phyloP scores from a whole-genome alignment of 768 basidiomycete species.

The Auriculariales sp. region DNA sequence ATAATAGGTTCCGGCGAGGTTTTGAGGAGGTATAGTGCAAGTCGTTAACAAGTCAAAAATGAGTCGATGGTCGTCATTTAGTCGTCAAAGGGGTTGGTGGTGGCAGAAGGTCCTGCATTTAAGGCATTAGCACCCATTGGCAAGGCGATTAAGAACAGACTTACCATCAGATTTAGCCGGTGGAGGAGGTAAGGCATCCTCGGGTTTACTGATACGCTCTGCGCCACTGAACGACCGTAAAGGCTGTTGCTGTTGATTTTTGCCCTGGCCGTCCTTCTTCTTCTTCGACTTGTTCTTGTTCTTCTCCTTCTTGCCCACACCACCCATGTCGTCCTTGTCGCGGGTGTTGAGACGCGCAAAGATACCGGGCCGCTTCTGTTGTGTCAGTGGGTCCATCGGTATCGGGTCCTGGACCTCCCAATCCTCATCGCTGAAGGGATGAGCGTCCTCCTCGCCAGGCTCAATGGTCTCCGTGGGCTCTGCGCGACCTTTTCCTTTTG shows the following conservation, averaged over 20 bases:
- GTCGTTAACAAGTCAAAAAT: not conserved
- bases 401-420: not conserved
- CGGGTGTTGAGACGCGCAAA: not conserved
- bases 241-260: too few species aligned
- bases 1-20: too few species aligned
- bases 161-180: not conserved
- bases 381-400: not conserved
- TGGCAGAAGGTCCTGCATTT: not conserved
- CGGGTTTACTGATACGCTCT: not conserved
- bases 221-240: not conserved
- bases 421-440: not conserved
- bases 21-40: too few species aligned
- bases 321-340: not conserved
- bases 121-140: not conserved
- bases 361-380: not conserved
- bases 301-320: not conserved
- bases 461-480: not conserved
- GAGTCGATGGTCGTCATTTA: not conserved
- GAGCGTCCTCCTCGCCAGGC: not conserved
- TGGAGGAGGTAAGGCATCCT: not conserved
- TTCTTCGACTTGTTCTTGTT: not conserved
- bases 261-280: not conserved
- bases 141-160: not conserved
- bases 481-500: not conserved
- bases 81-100: not conserved